A percentile compares a stretch with the other conserved stretches of the same genome.
Conservation (phyloP, 495 filamentous ascomycete species). For the Pseudoneurospora amorphoporcata region DNA sequence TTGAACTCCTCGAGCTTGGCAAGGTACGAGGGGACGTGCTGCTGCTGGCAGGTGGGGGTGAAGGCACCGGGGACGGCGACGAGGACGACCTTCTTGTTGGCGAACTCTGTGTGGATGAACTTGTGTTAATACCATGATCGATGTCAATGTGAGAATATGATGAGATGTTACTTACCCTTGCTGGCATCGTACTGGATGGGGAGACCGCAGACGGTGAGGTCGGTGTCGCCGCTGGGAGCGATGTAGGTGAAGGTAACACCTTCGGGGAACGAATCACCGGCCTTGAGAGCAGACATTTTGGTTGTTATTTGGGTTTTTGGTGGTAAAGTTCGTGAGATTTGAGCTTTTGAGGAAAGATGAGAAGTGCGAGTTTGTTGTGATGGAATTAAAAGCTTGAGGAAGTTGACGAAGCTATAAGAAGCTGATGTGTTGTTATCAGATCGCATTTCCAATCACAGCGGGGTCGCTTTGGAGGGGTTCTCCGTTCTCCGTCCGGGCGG, state of each 20-base stretch:
- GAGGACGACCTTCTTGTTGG: constrained; percentile 82
- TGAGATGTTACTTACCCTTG: constrained; percentile 37
- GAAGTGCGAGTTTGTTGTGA: not conserved
- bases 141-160: not conserved
- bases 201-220: constrained; percentile 66
- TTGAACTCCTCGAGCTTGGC: constrained; percentile 60
- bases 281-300: constrained; percentile 63
- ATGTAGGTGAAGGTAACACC: constrained; percentile 74
- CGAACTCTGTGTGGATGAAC: constrained; percentile 46
- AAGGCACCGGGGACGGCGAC: constrained; percentile 91
- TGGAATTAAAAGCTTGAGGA: not conserved
- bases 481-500: not conserved
- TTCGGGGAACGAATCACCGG: constrained; percentile 74
- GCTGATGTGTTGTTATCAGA: not conserved
- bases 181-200: constrained; percentile 73
- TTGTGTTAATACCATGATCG: not conserved
- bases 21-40: constrained; percentile 82
- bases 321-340: not conserved
- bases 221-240: constrained; percentile 53
- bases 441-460: not conserved
- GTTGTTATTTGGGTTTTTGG: not conserved
- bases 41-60: constrained; percentile 84
- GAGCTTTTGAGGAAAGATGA: not conserved
- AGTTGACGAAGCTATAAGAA: not conserved
- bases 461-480: not conserved